A percentile compares a stretch with the other conserved stretches of the same genome.
Conservation (phyloP, 75 land plant genomes). For the Picea glauca region DNA sequence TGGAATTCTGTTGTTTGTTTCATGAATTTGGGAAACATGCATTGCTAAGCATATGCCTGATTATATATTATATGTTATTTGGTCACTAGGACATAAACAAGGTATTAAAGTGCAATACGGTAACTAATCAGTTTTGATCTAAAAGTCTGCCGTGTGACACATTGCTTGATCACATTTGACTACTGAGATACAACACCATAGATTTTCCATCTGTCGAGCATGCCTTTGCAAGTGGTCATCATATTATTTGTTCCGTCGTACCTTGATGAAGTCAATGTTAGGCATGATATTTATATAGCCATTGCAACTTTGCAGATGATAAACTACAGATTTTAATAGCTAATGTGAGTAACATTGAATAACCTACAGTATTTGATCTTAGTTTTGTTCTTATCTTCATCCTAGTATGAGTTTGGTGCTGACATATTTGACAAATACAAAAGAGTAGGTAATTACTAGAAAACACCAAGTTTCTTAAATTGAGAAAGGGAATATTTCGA, state of each 20-base stretch:
- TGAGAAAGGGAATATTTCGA: too few relatives aligned
- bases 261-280: neutral
- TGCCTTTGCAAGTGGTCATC: neutral
- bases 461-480: too few relatives aligned
- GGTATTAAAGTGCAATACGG: neutral
- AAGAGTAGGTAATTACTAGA: too few relatives aligned
- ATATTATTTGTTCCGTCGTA: neutral
- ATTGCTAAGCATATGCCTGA: neutral
- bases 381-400: neutral
- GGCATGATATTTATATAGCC: neutral
- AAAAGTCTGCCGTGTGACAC: neutral
- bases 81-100: too few relatives aligned
- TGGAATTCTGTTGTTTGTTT: neutral
- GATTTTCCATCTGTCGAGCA: neutral
- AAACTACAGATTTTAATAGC: neutral
- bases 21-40: neutral
- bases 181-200: neutral
- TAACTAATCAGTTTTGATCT: neutral
- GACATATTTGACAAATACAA: too few relatives aligned
- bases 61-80: neutral
- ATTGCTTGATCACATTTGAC: neutral
- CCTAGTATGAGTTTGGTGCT: neutral
- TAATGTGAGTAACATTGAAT: neutral
- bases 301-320: neutral
- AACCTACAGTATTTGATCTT: neutral